Conservation (phyloP, 2,329 filamentous ascomycete species). For the Verticillium klebahnii region DNA sequence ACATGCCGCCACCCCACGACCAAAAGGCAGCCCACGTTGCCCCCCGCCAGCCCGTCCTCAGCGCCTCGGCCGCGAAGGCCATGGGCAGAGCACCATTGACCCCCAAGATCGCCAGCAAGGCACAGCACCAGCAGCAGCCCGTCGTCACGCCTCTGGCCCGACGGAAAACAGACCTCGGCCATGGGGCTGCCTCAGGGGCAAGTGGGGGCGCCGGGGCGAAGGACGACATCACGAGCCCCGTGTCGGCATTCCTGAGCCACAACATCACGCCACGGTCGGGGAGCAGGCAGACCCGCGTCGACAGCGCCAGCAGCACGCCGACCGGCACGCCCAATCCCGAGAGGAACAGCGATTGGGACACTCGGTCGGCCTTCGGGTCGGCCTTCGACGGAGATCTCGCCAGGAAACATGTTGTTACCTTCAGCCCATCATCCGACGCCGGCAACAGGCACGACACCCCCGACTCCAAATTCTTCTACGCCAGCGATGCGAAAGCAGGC, state of each 20-base stretch:
- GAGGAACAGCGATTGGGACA: slow-evolving; percentile 39
- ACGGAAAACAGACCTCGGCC: slow-evolving; percentile 17
- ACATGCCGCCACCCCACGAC: slow-evolving; percentile 42
- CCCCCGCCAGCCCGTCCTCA: slow-evolving; percentile 57
- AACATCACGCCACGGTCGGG: slow-evolving; percentile 79
- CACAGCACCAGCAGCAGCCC: slow-evolving; percentile 19
- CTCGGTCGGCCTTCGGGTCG: slow-evolving; percentile 21
- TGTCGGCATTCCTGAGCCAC: slow-evolving; percentile 52
- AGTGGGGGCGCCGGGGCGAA: slow-evolving; percentile 15
- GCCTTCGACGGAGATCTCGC: slow-evolving; percentile 16
- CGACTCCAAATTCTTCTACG: slow-evolving; percentile 85
- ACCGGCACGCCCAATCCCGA: slow-evolving; percentile 52
- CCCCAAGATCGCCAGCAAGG: slow-evolving; percentile 49
- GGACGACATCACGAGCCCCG: slow-evolving; percentile 50
- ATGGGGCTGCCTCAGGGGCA: slow-evolving; percentile 3
- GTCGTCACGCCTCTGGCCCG: slow-evolving; percentile 35
- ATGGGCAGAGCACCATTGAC: slow-evolving; percentile 45
- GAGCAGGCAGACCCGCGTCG: slow-evolving; percentile 64
- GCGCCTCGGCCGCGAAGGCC: slow-evolving; percentile 54
- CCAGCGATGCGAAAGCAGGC: slow-evolving; percentile 62
- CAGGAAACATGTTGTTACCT: slow-evolving; percentile 29
- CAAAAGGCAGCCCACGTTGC: slow-evolving; percentile 40
- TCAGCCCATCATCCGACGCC: slow-evolving; percentile 32
- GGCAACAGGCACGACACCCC: slow-evolving; percentile 21
- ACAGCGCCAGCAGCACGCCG: slow-evolving; percentile 65